Evolutionary conservation across 2,329 filamentous ascomycete genomes (phyloP), one percentile per base, ranked within the genome.

Genomic region (Xylaria sp.): DNA sequence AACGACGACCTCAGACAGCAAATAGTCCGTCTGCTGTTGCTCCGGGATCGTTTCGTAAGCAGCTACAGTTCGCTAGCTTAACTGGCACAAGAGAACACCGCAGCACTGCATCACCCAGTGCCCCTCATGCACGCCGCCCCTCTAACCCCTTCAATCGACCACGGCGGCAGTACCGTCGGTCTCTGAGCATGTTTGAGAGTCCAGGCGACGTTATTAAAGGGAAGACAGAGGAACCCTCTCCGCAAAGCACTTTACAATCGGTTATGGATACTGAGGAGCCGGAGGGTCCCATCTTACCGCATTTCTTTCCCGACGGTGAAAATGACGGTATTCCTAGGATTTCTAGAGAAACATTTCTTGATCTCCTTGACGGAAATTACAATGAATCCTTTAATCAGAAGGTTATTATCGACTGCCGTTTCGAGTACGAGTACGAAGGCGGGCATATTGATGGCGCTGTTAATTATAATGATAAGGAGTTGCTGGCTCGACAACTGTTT

Each of bases 381-480:
- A 88, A 89, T 75, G 86, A 90, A 31, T 80, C 88, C 28, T 98
- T 92, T 79, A 90, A 94, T 68, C 88, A 94, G 78, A 90, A 93
- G 79, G 88, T 97, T 80, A 87, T 99, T 76, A 91, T 99, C 76
- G 96, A 99, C 81, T 99, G 96, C 80, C 92, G 96, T 23, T 99
- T 99, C 79, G 96, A 99, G 85, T 99, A 99, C 80, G 96, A 99
- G 82, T 99, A 97, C 79, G 92, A 97, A 17, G 96, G 96, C 65
- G 96, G 96, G 40, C 96, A 99, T 80, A 97, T 99, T 77, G 88
- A 94, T 74, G 92, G 92, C 20, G 96, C 96, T 51, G 86, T 97
- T 82, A 99, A 99, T 84, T 96, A 94, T 84, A 98, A 97, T 81
- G 93, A 97, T 83, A 97, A 97, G 82, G 95, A 99, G 76, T 83